A percentile compares a stretch with the other conserved stretches of the same genome.
These are phyloP conservation scores for Cystobasidium slooffiae DNA, from an alignment of 1,284 basidiomycete species.

Conservation along the genomic window DNA sequence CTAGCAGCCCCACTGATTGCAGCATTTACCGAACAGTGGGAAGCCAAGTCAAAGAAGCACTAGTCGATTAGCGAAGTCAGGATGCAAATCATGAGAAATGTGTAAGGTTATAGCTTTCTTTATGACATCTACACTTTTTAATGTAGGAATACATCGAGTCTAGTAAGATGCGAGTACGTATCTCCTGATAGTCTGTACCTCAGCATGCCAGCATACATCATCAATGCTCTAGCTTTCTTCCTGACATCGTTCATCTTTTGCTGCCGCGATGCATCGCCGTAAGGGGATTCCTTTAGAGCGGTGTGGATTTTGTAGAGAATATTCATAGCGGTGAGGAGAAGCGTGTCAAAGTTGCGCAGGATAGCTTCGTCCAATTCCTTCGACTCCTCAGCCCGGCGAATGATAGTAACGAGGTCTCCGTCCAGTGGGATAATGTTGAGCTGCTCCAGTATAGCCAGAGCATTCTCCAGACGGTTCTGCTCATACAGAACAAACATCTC, in stretches of 20 bases:
- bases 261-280: conserved; percentile 72
- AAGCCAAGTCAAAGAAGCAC: conserved; percentile 20
- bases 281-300: conserved; percentile 72
- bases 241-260: conserved; percentile 64
- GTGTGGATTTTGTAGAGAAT: conserved; percentile 79
- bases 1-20: no score
- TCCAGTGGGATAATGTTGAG: conserved; percentile 88
- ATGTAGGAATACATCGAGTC: conserved; percentile 52
- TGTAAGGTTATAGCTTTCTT: background rate
- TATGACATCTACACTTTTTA: conserved; percentile 6
- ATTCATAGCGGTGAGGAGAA: conserved; percentile 93
- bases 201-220: conserved; percentile 79
- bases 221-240: conserved; percentile 62
- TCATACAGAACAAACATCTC: conserved; percentile 79
- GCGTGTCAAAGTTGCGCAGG: conserved; percentile 84
- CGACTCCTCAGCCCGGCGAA: conserved; percentile 86
- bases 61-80: background rate
- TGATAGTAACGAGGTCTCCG: conserved; percentile 82
- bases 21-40: background rate
- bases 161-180: conserved; percentile 78
- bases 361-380: conserved; percentile 82
- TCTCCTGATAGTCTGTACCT: conserved; percentile 87
- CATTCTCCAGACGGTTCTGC: conserved; percentile 53
- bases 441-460: conserved; percentile 74
- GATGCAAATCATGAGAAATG: background rate